Percentiles rank a stretch among this genome's conserved stretches.
Evolutionary conservation across 1,284 basidiomycete species (phyloP).

Genomic region (Amylostereum areolatum): DNA sequence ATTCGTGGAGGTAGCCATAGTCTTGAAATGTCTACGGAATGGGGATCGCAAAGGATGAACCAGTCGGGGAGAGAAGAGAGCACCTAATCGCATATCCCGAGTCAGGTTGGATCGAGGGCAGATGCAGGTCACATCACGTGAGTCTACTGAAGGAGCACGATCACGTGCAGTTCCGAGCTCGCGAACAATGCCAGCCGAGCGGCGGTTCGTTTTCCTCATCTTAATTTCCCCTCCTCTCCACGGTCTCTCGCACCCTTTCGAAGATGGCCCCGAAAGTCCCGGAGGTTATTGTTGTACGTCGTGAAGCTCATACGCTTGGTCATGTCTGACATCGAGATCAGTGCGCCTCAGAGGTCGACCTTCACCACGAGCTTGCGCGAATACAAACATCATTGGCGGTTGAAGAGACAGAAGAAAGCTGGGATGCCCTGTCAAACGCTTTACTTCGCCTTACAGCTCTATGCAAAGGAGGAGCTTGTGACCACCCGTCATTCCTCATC

Average conservation of each 20-base stretch:
- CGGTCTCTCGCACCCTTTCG: background rate
- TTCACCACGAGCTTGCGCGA: constrained; percentile 36
- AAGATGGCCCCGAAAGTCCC: constrained; percentile 18
- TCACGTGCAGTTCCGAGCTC: constrained; percentile 8
- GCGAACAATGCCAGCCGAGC: background rate
- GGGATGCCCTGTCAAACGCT: constrained; percentile 67
- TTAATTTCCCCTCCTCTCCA: background rate
- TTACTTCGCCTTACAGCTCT: constrained; percentile 49
- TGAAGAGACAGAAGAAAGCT: constrained; percentile 78
- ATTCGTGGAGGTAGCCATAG: constrained; percentile 23
- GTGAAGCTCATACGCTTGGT: background rate
- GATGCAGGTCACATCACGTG: background rate
- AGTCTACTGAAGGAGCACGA: constrained; percentile 3
- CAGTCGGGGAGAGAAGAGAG: background rate
- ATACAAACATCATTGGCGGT: constrained; percentile 41
- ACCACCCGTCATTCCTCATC: constrained; percentile 52
- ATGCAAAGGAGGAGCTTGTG: constrained; percentile 51
- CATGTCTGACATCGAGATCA: background rate
- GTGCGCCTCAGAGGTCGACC: constrained; percentile 28
- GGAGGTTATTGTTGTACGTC: constrained; percentile 7
- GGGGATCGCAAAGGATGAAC: background rate
- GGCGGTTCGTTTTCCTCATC: background rate
- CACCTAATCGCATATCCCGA: constrained; percentile 7
- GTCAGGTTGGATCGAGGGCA: constrained; percentile 2
- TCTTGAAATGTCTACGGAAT: constrained; percentile 4